phyloP scores from a whole-genome alignment of 441 rosid genomes.

The Viola pubescens region DNA sequence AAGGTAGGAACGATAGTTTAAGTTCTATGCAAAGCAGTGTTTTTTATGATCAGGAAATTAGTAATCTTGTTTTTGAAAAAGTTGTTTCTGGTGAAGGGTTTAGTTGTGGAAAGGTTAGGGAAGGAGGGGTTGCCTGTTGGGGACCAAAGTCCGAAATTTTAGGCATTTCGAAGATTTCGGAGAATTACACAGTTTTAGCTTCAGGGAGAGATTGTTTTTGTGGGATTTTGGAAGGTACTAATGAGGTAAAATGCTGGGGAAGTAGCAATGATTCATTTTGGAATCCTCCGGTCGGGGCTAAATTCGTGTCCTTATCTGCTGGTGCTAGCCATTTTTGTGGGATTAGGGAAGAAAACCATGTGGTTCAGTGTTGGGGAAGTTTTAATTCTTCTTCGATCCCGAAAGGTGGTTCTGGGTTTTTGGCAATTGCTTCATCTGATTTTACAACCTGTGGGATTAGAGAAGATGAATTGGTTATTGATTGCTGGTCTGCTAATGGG shows the following conservation, averaged over 20 bases:
- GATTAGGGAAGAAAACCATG: conserved; percentile 71
- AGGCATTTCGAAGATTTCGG: conserved; percentile 36
- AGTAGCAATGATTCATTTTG: conserved; percentile 27
- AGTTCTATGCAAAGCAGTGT: conserved; percentile 29
- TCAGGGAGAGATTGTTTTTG: conserved; percentile 50
- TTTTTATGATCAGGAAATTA: conserved; percentile 38
- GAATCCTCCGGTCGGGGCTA: conserved; percentile 25
- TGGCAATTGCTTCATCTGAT: conserved; percentile 82
- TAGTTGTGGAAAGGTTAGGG: conserved; percentile 73
- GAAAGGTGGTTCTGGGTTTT: conserved; percentile 56
- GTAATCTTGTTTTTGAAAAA: conserved; percentile 42
- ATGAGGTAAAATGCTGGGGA: conserved; percentile 65
- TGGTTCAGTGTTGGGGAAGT: conserved; percentile 78
- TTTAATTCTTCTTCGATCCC: conserved; percentile 55
- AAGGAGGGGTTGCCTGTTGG: conserved; percentile 70
- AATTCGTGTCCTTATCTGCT: conserved; percentile 54
- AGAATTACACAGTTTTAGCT: conserved; percentile 40
- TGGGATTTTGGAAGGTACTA: conserved; percentile 46
- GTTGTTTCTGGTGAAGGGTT: conserved; percentile 79
- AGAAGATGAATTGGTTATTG: conserved; percentile 79
- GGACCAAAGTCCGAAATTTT: conserved; percentile 55
- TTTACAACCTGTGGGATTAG: conserved; percentile 65
- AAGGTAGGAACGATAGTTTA: conserved; percentile 26
- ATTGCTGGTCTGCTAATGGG: conserved; percentile 63
- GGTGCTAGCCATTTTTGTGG: conserved; percentile 79